phyloP scores from a whole-genome alignment of 148 eudicot species.

The Simmondsia chinensis region DNA sequence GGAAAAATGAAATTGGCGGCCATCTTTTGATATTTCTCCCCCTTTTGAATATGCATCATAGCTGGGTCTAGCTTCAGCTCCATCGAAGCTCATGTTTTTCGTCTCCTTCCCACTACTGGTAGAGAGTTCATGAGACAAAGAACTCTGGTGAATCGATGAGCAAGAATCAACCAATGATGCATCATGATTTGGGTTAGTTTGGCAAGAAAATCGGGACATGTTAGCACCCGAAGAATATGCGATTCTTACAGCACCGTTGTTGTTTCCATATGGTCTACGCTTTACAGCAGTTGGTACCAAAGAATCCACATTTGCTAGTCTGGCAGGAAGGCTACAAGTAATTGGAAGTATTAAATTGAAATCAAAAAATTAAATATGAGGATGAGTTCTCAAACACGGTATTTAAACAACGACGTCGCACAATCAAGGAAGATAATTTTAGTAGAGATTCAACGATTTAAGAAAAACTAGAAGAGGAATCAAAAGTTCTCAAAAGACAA shows the following conservation, averaged over 20 bases:
- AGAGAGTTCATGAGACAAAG: constrained; percentile 33
- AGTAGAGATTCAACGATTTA: too few relatives aligned
- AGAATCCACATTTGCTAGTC: constrained; percentile 30
- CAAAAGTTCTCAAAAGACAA: too few relatives aligned
- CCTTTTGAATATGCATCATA: constrained; percentile 11
- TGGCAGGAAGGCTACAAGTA: constrained; percentile 55
- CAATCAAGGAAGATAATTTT: too few relatives aligned
- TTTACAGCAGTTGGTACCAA: constrained; percentile 28
- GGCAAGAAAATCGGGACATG: constrained; percentile 37
- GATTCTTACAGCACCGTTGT: constrained; percentile 11
- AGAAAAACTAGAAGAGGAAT: too few relatives aligned
- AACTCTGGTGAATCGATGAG: constrained; percentile 24
- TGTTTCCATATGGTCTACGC: constrained; percentile 13
- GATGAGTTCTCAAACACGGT: too few relatives aligned
- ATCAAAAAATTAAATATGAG: neutral
- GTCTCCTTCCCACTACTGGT: constrained; percentile 8
- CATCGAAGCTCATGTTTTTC: constrained; percentile 12
- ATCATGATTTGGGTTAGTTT: constrained; percentile 18
- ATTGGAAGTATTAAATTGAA: neutral
- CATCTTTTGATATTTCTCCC: constrained; percentile 17
- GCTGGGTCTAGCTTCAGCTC: constrained; percentile 9
- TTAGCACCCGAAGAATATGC: constrained; percentile 20
- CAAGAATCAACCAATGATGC: constrained; percentile 7
- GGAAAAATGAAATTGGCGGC: constrained; percentile 68
- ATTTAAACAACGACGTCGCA: too few relatives aligned